Conservation (phyloP, 108 stramenopile species). For the Licmophora abbreviata region DNA sequence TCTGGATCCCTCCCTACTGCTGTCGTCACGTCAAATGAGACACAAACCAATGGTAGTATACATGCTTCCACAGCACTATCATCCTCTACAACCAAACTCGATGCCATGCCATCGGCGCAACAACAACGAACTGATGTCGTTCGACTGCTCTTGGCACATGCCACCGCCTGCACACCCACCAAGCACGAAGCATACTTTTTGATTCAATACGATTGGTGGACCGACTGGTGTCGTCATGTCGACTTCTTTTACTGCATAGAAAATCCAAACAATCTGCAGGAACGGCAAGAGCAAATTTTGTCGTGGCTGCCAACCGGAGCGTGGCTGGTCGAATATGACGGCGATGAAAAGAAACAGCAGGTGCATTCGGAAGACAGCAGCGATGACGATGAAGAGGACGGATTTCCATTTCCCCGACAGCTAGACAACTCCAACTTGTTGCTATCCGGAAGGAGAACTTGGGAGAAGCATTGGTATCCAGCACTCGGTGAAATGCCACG, state of each 20-base stretch:
- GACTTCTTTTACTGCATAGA: constrained; percentile 29
- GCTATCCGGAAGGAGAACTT: not conserved
- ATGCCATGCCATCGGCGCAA: not conserved
- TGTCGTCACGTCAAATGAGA: too few species aligned
- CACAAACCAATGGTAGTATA: not conserved
- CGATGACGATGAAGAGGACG: constrained; percentile 21
- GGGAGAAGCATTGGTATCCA: constrained; percentile 10
- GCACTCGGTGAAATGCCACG: too few species aligned
- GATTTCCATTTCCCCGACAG: constrained; percentile 1
- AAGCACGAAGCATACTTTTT: constrained; percentile 69
- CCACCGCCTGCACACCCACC: too few species aligned
- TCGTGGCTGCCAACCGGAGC: constrained; percentile 16
- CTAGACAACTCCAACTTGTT: not conserved
- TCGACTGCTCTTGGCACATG: constrained; percentile 21
- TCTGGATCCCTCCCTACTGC: too few species aligned
- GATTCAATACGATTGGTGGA: constrained; percentile 74
- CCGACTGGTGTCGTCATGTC: constrained; percentile 54
- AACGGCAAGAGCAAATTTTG: constrained; percentile 10
- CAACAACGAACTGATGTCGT: constrained; percentile 21
- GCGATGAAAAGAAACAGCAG: constrained; percentile 3
- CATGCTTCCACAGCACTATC: not conserved
- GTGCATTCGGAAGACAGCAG: constrained; percentile 15
- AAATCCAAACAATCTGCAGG: not conserved
- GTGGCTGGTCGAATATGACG: constrained; percentile 8
- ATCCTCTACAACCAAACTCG: constrained; percentile 4